Percentiles rank a stretch among this genome's conserved stretches.
These are phyloP conservation scores for Solanum corneliomulleri DNA, from an alignment of 257 asterid species.

Conservation along the genomic window DNA sequence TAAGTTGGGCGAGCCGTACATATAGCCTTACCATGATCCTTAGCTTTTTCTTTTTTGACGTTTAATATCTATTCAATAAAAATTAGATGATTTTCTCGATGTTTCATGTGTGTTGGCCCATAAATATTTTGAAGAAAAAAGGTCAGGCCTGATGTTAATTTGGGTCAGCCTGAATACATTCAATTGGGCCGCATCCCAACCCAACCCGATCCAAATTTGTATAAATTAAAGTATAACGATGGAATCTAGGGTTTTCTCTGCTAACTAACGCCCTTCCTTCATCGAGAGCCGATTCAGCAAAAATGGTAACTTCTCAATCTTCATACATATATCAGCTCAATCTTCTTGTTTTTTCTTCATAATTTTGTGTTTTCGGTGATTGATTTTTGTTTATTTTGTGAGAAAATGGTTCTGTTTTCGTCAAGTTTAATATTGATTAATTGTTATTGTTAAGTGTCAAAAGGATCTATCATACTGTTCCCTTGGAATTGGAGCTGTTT, in stretches of 20 bases:
- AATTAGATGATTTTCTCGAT: accelerated
- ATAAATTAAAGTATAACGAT: neutral
- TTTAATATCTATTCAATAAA: neutral
- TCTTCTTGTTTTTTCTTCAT: neutral
- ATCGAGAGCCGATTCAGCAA: neutral
- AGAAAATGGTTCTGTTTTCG: neutral
- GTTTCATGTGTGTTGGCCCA: neutral
- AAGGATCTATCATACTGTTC: neutral
- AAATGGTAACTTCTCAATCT: neutral
- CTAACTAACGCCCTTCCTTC: neutral
- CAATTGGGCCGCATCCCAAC: neutral
- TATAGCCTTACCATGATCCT: neutral
- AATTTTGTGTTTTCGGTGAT: neutral
- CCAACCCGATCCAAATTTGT: neutral
- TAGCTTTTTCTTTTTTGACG: no score
- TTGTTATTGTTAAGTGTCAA: neutral
- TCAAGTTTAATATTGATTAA: neutral
- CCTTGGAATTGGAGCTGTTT: neutral
- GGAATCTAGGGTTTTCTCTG: neutral
- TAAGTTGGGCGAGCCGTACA: no score
- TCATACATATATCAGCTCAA: neutral
- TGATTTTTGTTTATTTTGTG: neutral
- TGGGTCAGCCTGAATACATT: neutral
- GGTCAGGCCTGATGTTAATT: neutral
- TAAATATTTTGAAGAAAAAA: neutral